Conservation (phyloP, 352 stramenopile species). For the Globisporangium acanthophoron region DNA sequence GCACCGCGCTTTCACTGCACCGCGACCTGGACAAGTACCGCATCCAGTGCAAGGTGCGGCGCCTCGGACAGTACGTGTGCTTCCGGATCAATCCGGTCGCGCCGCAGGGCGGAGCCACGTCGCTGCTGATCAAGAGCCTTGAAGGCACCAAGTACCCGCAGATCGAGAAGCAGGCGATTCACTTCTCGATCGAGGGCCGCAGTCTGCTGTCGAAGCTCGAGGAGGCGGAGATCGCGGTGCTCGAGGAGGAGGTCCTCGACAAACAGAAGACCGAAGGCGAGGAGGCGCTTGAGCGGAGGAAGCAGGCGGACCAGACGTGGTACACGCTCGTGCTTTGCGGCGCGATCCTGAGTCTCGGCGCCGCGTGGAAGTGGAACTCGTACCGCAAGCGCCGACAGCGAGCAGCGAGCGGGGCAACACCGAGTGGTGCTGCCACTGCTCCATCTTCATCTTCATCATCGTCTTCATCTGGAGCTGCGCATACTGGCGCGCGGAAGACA, state of each 20-base stretch:
- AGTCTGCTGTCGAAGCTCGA: slow-evolving; percentile 45
- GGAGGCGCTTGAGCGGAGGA: slow-evolving; percentile 5
- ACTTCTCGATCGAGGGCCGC: slow-evolving; percentile 73
- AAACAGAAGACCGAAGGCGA: slow-evolving; percentile 28
- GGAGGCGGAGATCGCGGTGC: slow-evolving; percentile 45
- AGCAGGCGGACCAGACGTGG: slow-evolving; percentile 10
- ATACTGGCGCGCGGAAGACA: background rate
- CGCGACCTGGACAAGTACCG: slow-evolving; percentile 68
- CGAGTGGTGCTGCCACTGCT: background rate
- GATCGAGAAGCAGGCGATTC: slow-evolving; percentile 68
- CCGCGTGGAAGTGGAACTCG: slow-evolving; percentile 11
- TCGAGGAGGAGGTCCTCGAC: slow-evolving; percentile 38
- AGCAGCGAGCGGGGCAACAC: background rate
- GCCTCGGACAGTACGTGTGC: slow-evolving; percentile 57
- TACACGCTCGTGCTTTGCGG: slow-evolving; percentile 12
- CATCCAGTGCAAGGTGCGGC: slow-evolving; percentile 53
- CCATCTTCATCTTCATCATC: no score
- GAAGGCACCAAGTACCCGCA: slow-evolving; percentile 44
- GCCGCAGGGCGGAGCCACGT: slow-evolving; percentile 30
- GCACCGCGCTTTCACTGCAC: slow-evolving; percentile 36
- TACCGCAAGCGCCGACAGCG: slow-evolving; percentile 14
- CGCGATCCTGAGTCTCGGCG: slow-evolving; percentile 5
- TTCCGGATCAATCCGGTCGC: slow-evolving; percentile 53
- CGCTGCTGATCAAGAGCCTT: slow-evolving; percentile 50
- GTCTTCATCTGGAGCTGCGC: no score